Conservation (phyloP, 371 early-diverging fungal species). For the Coemansia sp. region DNA sequence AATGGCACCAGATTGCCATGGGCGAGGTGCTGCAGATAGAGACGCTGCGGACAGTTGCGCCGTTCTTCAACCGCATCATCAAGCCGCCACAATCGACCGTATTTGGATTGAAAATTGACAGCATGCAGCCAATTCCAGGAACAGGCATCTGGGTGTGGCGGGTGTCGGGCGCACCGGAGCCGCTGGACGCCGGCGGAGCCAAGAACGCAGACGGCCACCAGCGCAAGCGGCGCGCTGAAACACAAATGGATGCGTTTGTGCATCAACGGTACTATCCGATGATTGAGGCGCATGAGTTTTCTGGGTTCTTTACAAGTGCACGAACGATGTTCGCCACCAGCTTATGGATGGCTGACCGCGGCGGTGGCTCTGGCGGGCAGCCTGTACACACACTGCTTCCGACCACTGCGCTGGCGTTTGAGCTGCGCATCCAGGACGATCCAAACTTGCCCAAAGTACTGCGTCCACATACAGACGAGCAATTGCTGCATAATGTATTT, state of each 20-base stretch:
- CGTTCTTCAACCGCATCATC: slow-evolving; percentile 19
- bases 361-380: slow-evolving; percentile 13
- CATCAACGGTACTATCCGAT: slow-evolving; percentile 48
- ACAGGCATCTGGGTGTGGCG: slow-evolving; percentile 42
- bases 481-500: slow-evolving; percentile 23
- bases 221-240: slow-evolving; percentile 6
- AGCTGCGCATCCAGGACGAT: slow-evolving; percentile 29
- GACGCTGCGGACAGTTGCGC: slow-evolving; percentile 25
- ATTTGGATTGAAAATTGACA: slow-evolving; percentile 18
- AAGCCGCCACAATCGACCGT: slow-evolving; percentile 19
- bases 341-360: slow-evolving; percentile 27
- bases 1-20: slow-evolving; percentile 29
- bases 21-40: slow-evolving; percentile 20
- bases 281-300: slow-evolving; percentile 36
- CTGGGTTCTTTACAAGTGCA: slow-evolving; percentile 25
- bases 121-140: slow-evolving; percentile 9
- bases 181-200: background rate
- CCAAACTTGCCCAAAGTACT: slow-evolving; percentile 4
- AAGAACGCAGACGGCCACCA: background rate
- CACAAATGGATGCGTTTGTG: slow-evolving; percentile 33
- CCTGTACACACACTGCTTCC: slow-evolving; percentile 32
- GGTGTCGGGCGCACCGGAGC: slow-evolving; percentile 34
- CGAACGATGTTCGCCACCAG: slow-evolving; percentile 27
- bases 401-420: slow-evolving; percentile 37
- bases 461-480: slow-evolving; percentile 28